A percentile compares a stretch with the other conserved stretches of the same genome.
Evolutionary conservation across 164 flowering plant species (phyloP).

Genomic region (Annona squamosa): DNA sequence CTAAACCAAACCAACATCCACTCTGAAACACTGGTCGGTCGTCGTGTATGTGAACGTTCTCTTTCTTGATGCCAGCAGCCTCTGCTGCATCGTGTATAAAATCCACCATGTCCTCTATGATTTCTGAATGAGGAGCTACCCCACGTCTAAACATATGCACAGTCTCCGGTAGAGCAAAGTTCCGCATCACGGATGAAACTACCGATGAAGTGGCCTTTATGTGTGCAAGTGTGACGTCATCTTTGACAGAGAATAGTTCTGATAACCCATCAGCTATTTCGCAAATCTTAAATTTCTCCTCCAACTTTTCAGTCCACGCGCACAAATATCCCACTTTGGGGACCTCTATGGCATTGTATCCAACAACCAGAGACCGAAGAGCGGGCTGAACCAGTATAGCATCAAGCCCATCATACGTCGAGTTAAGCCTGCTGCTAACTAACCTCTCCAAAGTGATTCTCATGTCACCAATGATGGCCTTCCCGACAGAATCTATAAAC

Average conservation of each 20-base stretch:
- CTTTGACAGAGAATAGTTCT: slow-evolving; percentile 66
- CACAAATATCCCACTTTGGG: slow-evolving; percentile 74
- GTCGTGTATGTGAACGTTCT: slow-evolving; percentile 68
- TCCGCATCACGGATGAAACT: slow-evolving; percentile 52
- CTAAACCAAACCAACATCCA: slow-evolving; percentile 68
- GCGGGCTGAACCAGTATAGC: slow-evolving; percentile 24
- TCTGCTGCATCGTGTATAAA: slow-evolving; percentile 51
- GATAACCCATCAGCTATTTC: slow-evolving; percentile 65
- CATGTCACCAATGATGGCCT: slow-evolving; percentile 41
- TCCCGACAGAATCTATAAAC: slow-evolving; percentile 41
- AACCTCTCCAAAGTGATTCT: slow-evolving; percentile 63
- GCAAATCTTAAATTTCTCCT: slow-evolving; percentile 29
- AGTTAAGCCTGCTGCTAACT: slow-evolving; percentile 45
- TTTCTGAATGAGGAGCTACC: slow-evolving; percentile 56
- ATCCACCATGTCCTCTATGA: slow-evolving; percentile 74
- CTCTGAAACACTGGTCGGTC: slow-evolving; percentile 88
- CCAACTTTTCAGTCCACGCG: slow-evolving; percentile 55
- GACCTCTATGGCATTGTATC: slow-evolving; percentile 55
- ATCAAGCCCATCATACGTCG: slow-evolving; percentile 36
- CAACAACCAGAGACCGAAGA: slow-evolving; percentile 31
- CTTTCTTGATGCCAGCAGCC: slow-evolving; percentile 57
- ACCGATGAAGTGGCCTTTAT: slow-evolving; percentile 66
- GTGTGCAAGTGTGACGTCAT: slow-evolving; percentile 38
- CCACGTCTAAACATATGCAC: slow-evolving; percentile 71
- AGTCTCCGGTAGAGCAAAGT: slow-evolving; percentile 67